phyloP scores from a whole-genome alignment of 2,329 filamentous ascomycete species.

The Fusarium drepaniforme region DNA sequence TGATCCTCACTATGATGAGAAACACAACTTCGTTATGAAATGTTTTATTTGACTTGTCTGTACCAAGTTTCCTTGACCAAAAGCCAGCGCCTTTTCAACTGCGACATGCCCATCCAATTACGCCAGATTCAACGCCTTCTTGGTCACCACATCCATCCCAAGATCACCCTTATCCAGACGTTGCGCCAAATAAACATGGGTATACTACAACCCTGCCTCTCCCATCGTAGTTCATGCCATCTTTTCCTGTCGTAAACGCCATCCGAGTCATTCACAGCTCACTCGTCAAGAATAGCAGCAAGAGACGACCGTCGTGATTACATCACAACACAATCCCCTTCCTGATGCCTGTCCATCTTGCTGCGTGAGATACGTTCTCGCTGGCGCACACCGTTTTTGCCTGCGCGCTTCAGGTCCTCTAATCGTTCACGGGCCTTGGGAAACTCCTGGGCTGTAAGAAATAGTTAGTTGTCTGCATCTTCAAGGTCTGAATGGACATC shows the following conservation, averaged over 20 bases:
- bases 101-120: conserved; percentile 21
- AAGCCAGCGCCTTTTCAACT: conserved; percentile 18
- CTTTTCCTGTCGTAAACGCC: background rate
- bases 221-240: conserved; percentile 1
- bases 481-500: background rate
- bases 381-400: conserved; percentile 76
- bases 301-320: conserved; percentile 51
- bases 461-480: conserved; percentile 43
- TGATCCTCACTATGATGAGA: background rate
- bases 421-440: conserved; percentile 92
- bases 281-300: background rate
- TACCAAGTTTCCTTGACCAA: background rate
- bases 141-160: conserved; percentile 6
- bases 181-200: conserved; percentile 1
- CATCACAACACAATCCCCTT: conserved; percentile 91
- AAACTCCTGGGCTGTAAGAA: conserved; percentile 83
- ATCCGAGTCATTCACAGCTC: conserved; percentile 5
- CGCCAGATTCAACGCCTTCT: conserved; percentile 25
- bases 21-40: background rate
- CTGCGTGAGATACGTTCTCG: conserved; percentile 85
- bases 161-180: background rate
- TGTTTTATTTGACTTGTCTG: background rate
- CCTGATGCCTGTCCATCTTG: conserved; percentile 84
- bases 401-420: conserved; percentile 88
- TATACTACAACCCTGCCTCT: background rate